phyloP scores from a whole-genome alignment of 768 basidiomycete species.

The Lyophyllum atratum region DNA sequence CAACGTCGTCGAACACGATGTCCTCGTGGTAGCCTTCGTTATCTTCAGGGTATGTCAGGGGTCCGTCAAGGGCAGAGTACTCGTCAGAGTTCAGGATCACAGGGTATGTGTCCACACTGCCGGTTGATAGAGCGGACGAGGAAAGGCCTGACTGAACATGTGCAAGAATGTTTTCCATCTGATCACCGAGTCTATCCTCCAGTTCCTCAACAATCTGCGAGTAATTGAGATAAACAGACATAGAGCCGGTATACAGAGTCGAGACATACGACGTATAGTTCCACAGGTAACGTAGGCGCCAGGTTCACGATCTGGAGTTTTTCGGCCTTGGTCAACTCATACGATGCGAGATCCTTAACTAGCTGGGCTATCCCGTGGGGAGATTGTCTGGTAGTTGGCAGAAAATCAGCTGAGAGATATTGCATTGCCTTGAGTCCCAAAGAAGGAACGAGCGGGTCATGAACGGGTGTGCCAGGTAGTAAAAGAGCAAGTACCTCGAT shows the following conservation, averaged over 20 bases:
- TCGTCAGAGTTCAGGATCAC: not conserved
- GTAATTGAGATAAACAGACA: no score
- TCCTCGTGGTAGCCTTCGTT: slow-evolving; percentile 45
- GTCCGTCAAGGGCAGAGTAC: not conserved
- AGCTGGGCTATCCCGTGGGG: slow-evolving; percentile 64
- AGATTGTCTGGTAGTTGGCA: slow-evolving; percentile 68
- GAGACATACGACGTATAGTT: slow-evolving; percentile 81
- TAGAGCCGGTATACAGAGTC: not conserved
- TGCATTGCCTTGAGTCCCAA: slow-evolving; percentile 67
- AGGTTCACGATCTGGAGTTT: slow-evolving; percentile 93
- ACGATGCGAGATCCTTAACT: slow-evolving; percentile 64
- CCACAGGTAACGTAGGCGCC: slow-evolving; percentile 77
- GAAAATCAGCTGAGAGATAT: slow-evolving; percentile 76
- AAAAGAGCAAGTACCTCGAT: slow-evolving; percentile 61
- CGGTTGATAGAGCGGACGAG: slow-evolving; percentile 23
- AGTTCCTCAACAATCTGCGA: slow-evolving; percentile 87
- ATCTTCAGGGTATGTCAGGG: slow-evolving; percentile 12
- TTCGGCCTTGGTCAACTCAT: slow-evolving; percentile 85
- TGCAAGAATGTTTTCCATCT: slow-evolving; percentile 66
- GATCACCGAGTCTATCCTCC: slow-evolving; percentile 76
- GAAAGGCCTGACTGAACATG: slow-evolving; percentile 46
- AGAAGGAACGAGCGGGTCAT: not conserved
- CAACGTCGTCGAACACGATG: slow-evolving; percentile 63
- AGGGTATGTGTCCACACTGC: slow-evolving; percentile 4
- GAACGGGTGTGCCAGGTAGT: not conserved